A percentile compares a stretch with the other conserved stretches of the same genome.
phyloP scores from a whole-genome alignment of 176 grass and related monocot species.

The Lolium perenne region DNA sequence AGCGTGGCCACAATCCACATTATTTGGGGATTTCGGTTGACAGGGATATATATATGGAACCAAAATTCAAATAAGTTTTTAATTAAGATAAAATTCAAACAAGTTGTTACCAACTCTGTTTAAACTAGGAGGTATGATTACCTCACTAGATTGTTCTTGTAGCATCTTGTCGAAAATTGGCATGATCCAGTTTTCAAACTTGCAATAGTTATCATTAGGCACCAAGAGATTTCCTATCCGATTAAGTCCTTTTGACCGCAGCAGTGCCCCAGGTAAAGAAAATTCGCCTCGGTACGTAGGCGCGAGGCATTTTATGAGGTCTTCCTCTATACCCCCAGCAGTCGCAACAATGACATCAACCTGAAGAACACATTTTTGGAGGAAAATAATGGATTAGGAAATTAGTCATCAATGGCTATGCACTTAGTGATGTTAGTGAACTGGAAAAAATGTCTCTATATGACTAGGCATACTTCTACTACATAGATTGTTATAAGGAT shows the following conservation, averaged over 20 bases:
- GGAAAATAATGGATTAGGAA: neutral
- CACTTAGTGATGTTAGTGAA: neutral
- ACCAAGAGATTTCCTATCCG: no score
- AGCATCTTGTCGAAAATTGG: slow-evolving; percentile 88
- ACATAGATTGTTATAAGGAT: neutral
- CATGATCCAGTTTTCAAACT: slow-evolving; percentile 99
- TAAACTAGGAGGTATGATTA: slow-evolving; percentile 19
- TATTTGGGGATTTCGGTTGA: neutral
- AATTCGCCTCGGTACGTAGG: slow-evolving; percentile 67
- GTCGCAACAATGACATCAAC: slow-evolving; percentile 97
- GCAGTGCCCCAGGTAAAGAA: slow-evolving; percentile 65
- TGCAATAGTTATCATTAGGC: slow-evolving; percentile 73
- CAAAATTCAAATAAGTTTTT: neutral
- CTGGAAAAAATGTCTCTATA: neutral
- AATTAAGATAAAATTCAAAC: neutral
- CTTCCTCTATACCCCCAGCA: slow-evolving; percentile 96
- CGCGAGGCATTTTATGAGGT: slow-evolving; percentile 86
- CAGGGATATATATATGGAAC: no score
- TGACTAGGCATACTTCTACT: neutral
- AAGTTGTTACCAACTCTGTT: neutral
- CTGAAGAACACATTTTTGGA: slow-evolving; percentile 45
- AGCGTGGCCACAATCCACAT: neutral
- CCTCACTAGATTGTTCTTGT: slow-evolving; percentile 81
- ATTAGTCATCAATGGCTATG: slow-evolving; percentile 4
- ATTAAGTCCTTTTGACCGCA: slow-evolving; percentile 64